A percentile compares a stretch with the other conserved stretches of the same genome.
Evolutionary conservation across 106 monocot species (phyloP).

Genomic region (Acanthochlamys bracteata): DNA sequence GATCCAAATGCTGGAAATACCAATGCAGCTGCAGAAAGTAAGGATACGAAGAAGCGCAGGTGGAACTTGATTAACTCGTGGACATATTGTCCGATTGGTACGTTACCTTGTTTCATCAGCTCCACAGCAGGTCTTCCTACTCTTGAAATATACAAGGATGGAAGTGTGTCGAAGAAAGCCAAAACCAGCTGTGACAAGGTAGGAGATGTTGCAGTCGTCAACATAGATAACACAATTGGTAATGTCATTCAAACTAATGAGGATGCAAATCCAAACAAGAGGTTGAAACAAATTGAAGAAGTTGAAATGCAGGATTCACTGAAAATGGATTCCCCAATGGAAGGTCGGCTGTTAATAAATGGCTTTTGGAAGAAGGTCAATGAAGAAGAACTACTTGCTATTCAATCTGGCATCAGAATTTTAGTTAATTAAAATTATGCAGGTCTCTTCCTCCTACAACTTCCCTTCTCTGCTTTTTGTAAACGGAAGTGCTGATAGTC

Average conservation of each 20-base stretch:
- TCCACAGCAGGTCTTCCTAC: conserved; percentile 43
- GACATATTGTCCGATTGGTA: conserved; percentile 78
- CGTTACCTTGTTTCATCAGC: conserved; percentile 62
- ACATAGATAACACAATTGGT: no score
- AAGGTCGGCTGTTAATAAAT: conserved; percentile 48
- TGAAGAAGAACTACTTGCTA: conserved; percentile 48
- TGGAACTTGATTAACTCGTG: conserved; percentile 68
- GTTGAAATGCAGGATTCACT: neutral
- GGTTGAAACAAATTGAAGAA: conserved; percentile 11
- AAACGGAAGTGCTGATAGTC: no score
- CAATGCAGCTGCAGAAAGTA: neutral
- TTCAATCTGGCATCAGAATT: conserved; percentile 40
- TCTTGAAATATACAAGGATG: conserved; percentile 24
- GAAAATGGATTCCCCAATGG: conserved; percentile 19
- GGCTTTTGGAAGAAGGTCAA: conserved; percentile 67
- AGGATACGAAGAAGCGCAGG: conserved; percentile 7
- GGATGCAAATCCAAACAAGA: conserved; percentile 20
- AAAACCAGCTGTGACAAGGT: neutral
- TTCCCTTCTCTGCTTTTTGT: no score
- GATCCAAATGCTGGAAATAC: neutral
- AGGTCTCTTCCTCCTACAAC: no score
- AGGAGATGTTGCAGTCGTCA: neutral
- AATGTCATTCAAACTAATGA: no score
- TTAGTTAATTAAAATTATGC: conserved; percentile 18
- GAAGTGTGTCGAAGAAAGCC: neutral